Conservation (phyloP, 2,329 filamentous ascomycete genomes). For the Claviceps sp. region DNA sequence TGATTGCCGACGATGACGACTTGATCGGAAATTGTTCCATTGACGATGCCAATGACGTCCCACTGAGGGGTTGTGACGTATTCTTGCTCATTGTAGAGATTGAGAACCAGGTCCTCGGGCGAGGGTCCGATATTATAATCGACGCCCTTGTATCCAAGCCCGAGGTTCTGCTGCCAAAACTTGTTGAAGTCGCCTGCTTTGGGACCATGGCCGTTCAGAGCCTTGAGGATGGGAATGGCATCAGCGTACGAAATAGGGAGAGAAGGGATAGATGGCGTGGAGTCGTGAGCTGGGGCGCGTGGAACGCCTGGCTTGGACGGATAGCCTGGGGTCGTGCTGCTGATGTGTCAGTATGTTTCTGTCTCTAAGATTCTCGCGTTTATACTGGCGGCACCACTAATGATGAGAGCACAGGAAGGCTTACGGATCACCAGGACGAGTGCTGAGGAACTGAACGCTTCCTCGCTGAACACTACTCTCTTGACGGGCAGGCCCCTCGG, state of each 20-base stretch:
- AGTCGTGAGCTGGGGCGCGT: conserved; percentile 53
- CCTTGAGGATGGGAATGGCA: conserved; percentile 74
- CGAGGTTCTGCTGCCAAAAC: conserved; percentile 56
- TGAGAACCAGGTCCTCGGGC: conserved; percentile 55
- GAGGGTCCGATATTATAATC: conserved; percentile 77
- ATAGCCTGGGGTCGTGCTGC: conserved; percentile 73
- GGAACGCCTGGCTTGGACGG: conserved; percentile 82
- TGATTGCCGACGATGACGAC: conserved; percentile 88
- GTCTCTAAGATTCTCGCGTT: background rate
- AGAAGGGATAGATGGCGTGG: conserved; percentile 76
- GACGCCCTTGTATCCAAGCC: conserved; percentile 66
- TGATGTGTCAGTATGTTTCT: background rate
- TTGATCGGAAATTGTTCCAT: conserved; percentile 72
- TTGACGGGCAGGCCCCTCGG: conserved; percentile 73
- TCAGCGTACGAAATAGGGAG: conserved; percentile 82
- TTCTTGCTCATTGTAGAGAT: conserved; percentile 66
- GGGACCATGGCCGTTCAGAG: conserved; percentile 79
- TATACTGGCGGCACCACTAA: background rate
- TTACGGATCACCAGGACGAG: conserved; percentile 54
- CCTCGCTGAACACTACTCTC: conserved; percentile 84
- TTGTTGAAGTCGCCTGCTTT: conserved; percentile 59
- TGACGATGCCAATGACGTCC: conserved; percentile 88
- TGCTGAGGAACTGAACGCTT: conserved; percentile 69
- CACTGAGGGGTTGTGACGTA: conserved; percentile 73
- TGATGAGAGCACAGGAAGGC: background rate